phyloP scores from a whole-genome alignment of 1,139 yeast genomes.

The Saccharomycopsis crataegensis region DNA sequence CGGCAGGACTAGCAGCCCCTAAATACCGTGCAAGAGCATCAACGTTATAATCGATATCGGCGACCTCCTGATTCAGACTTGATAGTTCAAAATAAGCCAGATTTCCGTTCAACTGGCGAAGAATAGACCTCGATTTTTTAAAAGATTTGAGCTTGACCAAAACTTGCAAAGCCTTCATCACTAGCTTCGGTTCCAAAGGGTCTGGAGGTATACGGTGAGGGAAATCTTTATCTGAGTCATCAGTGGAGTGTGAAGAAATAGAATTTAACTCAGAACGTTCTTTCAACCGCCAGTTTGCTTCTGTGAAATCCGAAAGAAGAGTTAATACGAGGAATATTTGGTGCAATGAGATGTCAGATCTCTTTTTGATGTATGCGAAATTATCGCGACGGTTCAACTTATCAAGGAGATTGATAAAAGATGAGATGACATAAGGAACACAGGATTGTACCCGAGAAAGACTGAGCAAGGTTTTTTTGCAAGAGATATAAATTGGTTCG shows the following conservation, averaged over 20 bases:
- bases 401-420: constrained; percentile 20
- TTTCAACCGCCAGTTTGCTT: constrained; percentile 29
- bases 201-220: constrained; percentile 26
- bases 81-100: constrained; percentile 13
- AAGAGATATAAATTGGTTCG: constrained; percentile 22
- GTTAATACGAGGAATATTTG: constrained; percentile 27
- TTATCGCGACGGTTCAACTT: constrained; percentile 23
- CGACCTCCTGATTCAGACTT: constrained; percentile 24
- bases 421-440: constrained; percentile 22
- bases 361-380: constrained; percentile 25
- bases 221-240: constrained; percentile 27
- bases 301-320: constrained; percentile 28
- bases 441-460: constrained; percentile 18
- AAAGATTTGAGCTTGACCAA: constrained; percentile 23
- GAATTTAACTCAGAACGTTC: constrained; percentile 24
- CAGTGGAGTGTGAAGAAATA: constrained; percentile 20
- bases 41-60: constrained; percentile 41
- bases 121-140: constrained; percentile 9
- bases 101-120: constrained; percentile 18
- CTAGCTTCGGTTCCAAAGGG: constrained; percentile 25
- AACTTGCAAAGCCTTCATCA: constrained; percentile 22
- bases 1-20: constrained; percentile 49
- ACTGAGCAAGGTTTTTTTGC: constrained; percentile 24
- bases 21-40: constrained; percentile 41
- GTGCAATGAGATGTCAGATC: constrained; percentile 24